Percentiles rank a stretch among this genome's conserved stretches.
These are phyloP conservation scores for Purshia tridentata DNA, from an alignment of 306 rosid genomes.

Conservation along the genomic window DNA sequence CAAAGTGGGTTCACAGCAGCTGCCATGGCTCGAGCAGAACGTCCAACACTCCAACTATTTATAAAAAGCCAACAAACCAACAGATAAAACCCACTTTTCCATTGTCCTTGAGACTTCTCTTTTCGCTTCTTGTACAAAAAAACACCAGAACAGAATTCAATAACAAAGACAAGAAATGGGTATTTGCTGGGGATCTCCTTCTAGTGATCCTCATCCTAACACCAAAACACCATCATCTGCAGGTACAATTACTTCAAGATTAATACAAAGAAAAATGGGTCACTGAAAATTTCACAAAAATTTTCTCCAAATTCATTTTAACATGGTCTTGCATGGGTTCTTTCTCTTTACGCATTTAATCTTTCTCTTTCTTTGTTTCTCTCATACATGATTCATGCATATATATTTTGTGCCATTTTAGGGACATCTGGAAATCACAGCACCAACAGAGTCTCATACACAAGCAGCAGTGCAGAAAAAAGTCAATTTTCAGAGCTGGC, in stretches of 20 bases:
- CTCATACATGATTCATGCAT: not conserved
- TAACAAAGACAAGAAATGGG: slow-evolving; percentile 43
- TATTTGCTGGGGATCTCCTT: slow-evolving; percentile 49
- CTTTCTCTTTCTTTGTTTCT: not conserved
- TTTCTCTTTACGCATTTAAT: not conserved
- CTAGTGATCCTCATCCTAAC: slow-evolving; percentile 16
- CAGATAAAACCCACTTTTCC: not conserved
- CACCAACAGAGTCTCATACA: slow-evolving; percentile 34
- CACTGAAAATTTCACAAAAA: not conserved
- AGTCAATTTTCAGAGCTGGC: slow-evolving; percentile 61
- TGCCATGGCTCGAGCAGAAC: not conserved
- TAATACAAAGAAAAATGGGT: not conserved
- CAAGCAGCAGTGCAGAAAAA: slow-evolving; percentile 50
- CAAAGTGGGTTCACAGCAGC: slow-evolving; percentile 26
- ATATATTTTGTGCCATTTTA: slow-evolving; percentile 18
- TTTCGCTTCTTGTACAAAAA: not conserved
- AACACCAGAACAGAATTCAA: not conserved
- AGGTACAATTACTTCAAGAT: slow-evolving; percentile 37
- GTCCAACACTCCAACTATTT: slow-evolving; percentile 10
- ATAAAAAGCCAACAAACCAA: not conserved
- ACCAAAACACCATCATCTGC: slow-evolving; percentile 29
- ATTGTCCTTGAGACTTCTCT: not conserved
- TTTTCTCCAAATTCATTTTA: not conserved
- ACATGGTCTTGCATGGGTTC: slow-evolving; percentile 23
- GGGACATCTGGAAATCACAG: slow-evolving; percentile 44